phyloP scores from a whole-genome alignment of 78 protist species.

The Dictyostelium brefeldianum region DNA sequence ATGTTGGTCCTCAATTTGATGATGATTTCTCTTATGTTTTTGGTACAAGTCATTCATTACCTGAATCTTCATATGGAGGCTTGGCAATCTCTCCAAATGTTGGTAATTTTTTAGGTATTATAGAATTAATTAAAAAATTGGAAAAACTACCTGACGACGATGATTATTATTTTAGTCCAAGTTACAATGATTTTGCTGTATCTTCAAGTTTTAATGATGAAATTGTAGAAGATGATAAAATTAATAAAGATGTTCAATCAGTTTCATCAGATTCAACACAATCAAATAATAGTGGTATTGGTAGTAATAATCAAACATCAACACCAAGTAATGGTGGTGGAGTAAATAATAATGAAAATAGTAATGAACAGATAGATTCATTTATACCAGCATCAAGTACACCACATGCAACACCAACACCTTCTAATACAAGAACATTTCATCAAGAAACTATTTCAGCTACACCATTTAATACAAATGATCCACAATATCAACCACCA shows the following conservation, averaged over 20 bases:
- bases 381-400: not conserved
- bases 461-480: not conserved
- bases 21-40: conserved; percentile 53
- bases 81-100: conserved; percentile 33
- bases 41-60: conserved; percentile 31
- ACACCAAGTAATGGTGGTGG: not conserved
- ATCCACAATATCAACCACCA: not conserved
- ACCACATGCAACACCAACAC: not conserved
- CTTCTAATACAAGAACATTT: not conserved
- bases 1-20: conserved; percentile 24
- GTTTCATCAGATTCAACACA: not conserved
- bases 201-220: too few relatives aligned
- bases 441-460: not conserved
- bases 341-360: too few relatives aligned
- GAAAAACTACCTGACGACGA: too few relatives aligned
- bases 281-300: too few relatives aligned
- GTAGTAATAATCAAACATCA: too few relatives aligned
- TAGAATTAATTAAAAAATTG: too few relatives aligned
- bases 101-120: conserved; percentile 20
- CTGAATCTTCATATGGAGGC: conserved; percentile 28
- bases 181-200: not conserved
- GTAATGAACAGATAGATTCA: not conserved
- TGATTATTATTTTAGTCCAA: too few relatives aligned
- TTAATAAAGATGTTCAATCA: too few relatives aligned
- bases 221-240: not conserved